phyloP scores from a whole-genome alignment of 257 asterid genomes.

The Craterostigma plantagineum region DNA sequence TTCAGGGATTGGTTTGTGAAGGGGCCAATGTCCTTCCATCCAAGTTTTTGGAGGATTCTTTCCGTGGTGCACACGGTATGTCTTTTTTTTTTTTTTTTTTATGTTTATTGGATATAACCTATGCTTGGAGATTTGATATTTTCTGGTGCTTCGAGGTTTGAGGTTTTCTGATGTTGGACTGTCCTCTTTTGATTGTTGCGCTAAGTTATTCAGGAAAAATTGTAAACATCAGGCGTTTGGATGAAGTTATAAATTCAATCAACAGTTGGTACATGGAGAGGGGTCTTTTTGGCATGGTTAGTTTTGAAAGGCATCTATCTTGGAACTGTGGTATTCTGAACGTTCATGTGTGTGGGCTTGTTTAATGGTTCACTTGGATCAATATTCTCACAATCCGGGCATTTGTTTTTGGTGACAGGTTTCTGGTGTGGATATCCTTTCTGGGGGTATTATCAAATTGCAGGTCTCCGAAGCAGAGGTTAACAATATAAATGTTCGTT shows the following conservation, averaged over 20 bases:
- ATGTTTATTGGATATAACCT: constrained; percentile 3
- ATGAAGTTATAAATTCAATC: constrained; percentile 79
- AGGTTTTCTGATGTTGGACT: constrained; percentile 27
- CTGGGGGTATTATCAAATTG: constrained; percentile 85
- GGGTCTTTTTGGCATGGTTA: constrained; percentile 95
- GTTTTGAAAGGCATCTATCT: constrained; percentile 7
- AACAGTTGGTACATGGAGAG: constrained; percentile 97
- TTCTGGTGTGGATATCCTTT: constrained; percentile 82
- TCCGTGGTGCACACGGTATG: constrained; percentile 88
- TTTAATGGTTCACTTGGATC: neutral
- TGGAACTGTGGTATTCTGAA: neutral
- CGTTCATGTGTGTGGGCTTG: neutral
- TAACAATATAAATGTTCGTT: constrained; percentile 67
- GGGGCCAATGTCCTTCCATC: constrained; percentile 96
- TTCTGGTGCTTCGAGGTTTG: no score
- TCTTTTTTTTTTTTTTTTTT: no score
- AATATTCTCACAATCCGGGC: constrained; percentile 3
- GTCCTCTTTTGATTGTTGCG: constrained; percentile 16
- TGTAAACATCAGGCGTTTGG: constrained; percentile 75
- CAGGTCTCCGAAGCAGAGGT: constrained; percentile 97
- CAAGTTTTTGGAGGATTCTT: constrained; percentile 79
- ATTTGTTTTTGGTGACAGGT: constrained; percentile 40
- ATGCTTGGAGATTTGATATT: neutral
- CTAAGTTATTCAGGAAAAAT: constrained; percentile 86
- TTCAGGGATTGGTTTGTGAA: constrained; percentile 92